Percentiles rank a stretch among this genome's conserved stretches.
Conservation (phyloP, 768 basidiomycete genomes). For the Amanita inopinata region DNA sequence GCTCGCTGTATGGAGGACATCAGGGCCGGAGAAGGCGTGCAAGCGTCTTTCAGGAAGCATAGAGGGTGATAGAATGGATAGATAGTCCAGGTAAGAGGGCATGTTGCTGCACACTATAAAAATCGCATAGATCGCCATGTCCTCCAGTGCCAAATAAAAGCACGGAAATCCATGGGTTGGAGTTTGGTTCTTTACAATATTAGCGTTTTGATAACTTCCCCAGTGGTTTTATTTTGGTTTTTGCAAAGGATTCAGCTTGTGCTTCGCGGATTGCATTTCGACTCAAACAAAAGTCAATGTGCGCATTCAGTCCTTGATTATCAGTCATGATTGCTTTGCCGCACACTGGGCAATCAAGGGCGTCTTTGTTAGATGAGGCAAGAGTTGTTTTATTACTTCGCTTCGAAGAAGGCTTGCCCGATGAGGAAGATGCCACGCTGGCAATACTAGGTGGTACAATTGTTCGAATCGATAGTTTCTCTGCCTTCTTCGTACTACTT, state of each 20-base stretch:
- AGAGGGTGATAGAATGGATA: conserved; percentile 38
- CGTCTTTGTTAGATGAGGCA: conserved; percentile 13
- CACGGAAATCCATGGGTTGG: neutral
- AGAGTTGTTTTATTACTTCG: neutral
- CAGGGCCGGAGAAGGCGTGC: conserved; percentile 59
- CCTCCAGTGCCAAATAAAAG: conserved; percentile 6
- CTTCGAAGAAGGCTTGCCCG: neutral
- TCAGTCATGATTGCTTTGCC: conserved; percentile 48
- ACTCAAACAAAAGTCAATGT: conserved; percentile 85
- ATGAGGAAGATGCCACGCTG: neutral
- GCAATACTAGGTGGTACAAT: conserved; percentile 2
- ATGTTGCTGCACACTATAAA: neutral
- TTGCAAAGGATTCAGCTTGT: conserved; percentile 31
- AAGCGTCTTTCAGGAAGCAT: conserved; percentile 70
- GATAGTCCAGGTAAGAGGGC: neutral
- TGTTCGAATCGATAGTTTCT: no score
- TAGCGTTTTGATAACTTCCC: conserved; percentile 1
- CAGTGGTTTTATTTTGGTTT: conserved; percentile 3
- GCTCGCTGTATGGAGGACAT: conserved; percentile 68
- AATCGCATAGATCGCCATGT: neutral
- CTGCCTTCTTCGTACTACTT: neutral
- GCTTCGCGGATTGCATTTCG: conserved; percentile 68
- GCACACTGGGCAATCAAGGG: conserved; percentile 69
- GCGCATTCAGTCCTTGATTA: conserved; percentile 76
- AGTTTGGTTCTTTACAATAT: neutral